Conservation (phyloP, 176 grass and related monocot species). For the Carex myosuroides region DNA sequence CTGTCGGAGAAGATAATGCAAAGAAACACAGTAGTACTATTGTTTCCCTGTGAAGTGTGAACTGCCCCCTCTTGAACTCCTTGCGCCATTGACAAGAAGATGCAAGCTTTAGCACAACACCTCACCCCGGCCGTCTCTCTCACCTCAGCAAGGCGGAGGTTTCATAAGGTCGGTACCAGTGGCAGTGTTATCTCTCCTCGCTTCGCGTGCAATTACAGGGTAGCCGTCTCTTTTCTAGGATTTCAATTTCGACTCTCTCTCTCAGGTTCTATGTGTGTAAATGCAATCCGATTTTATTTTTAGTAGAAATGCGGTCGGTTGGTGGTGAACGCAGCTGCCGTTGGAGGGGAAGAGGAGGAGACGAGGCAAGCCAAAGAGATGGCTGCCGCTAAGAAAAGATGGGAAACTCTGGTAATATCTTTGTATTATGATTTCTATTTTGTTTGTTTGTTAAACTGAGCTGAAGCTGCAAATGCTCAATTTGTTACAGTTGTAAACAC, state of each 20-base stretch:
- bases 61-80: neutral
- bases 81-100: conserved; percentile 13
- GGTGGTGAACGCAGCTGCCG: conserved; percentile 46
- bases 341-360: conserved; percentile 72
- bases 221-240: neutral
- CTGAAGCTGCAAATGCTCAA: neutral
- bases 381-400: conserved; percentile 79
- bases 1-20: neutral
- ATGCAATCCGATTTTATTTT: neutral
- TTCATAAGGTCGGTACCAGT: neutral
- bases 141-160: neutral
- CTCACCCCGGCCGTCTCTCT: neutral
- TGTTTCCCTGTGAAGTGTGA: neutral
- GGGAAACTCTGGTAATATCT: conserved; percentile 69
- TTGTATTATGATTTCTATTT: neutral
- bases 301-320: conserved; percentile 13
- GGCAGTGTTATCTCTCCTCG: neutral
- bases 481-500: neutral
- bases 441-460: neutral
- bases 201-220: neutral
- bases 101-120: conserved; percentile 16
- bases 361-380: conserved; percentile 72
- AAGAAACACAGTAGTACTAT: neutral
- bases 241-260: neutral
- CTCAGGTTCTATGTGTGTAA: neutral